Conservation (phyloP, 768 basidiomycete genomes). For the Russula griseocarnosa region DNA sequence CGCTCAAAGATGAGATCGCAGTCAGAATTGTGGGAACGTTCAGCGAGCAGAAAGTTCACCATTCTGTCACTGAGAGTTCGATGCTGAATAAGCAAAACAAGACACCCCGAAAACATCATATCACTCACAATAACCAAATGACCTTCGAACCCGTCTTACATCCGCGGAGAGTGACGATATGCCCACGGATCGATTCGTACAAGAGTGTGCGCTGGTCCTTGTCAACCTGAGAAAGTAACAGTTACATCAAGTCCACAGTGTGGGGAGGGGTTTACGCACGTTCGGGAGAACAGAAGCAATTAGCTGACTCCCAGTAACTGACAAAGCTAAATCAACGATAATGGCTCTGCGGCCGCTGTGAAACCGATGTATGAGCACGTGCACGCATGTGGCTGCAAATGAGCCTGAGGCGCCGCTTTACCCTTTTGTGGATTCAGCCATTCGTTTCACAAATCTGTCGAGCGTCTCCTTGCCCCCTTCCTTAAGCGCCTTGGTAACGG, state of each 20-base stretch:
- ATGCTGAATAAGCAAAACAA: conserved; percentile 7
- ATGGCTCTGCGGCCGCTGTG: conserved; percentile 68
- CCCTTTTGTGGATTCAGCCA: conserved; percentile 87
- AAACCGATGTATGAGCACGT: background rate
- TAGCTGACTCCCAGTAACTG: conserved; percentile 79
- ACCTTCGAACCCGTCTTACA: conserved; percentile 90
- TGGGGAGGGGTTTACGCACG: conserved; percentile 39
- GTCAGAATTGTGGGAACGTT: conserved; percentile 7
- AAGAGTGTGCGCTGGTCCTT: conserved; percentile 79
- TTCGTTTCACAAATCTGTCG: conserved; percentile 67
- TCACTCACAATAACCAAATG: conserved; percentile 76
- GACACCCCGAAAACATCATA: background rate
- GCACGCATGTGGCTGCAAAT: background rate
- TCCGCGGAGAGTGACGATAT: conserved; percentile 85
- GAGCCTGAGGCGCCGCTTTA: conserved; percentile 32
- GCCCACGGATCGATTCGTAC: conserved; percentile 82
- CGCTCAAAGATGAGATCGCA: conserved; percentile 40
- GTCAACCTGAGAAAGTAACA: conserved; percentile 52
- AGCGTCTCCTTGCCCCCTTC: conserved; percentile 76
- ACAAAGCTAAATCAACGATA: conserved; percentile 82
- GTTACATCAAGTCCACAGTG: background rate
- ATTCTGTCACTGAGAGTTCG: conserved; percentile 50
- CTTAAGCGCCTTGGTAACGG: conserved; percentile 80
- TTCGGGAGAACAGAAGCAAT: conserved; percentile 78
- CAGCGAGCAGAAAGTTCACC: conserved; percentile 35